Conservation (phyloP, 495 filamentous ascomycete genomes). For the Xanthoparmelia taractica region DNA sequence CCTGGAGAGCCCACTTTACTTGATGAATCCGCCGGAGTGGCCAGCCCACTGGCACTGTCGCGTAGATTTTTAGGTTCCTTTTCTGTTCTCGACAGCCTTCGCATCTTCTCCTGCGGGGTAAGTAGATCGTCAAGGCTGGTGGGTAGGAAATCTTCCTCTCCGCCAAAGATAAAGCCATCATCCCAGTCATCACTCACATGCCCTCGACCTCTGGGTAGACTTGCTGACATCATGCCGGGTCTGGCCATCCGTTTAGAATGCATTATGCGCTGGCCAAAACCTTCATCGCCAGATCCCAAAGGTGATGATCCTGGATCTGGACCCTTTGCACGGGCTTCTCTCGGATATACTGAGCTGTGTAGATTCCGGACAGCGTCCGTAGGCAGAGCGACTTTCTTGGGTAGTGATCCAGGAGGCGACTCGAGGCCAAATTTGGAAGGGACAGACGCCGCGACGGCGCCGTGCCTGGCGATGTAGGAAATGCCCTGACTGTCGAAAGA, state of each 20-base stretch:
- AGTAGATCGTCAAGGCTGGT: slow-evolving; percentile 82
- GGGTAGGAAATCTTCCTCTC: slow-evolving; percentile 90
- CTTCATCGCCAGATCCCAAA: slow-evolving; percentile 46
- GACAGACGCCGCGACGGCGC: slow-evolving; percentile 85
- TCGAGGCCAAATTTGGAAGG: slow-evolving; percentile 89
- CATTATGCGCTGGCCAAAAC: slow-evolving; percentile 64
- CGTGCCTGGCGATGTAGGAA: slow-evolving; percentile 80
- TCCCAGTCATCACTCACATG: slow-evolving; percentile 67
- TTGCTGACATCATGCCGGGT: slow-evolving; percentile 69
- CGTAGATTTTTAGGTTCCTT: slow-evolving; percentile 55
- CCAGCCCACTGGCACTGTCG: slow-evolving; percentile 52
- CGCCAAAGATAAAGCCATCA: slow-evolving; percentile 70
- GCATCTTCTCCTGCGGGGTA: slow-evolving; percentile 80
- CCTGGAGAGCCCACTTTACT: slow-evolving; percentile 76
- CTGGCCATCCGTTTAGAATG: slow-evolving; percentile 78
- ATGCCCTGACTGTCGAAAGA: slow-evolving; percentile 97
- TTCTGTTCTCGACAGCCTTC: slow-evolving; percentile 68
- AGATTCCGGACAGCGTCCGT: slow-evolving; percentile 71
- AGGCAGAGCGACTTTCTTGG: slow-evolving; percentile 48
- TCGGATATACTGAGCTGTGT: slow-evolving; percentile 79
- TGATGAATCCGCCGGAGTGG: slow-evolving; percentile 52
- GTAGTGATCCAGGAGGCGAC: slow-evolving; percentile 71
- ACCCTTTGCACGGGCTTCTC: slow-evolving; percentile 47
- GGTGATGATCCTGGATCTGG: slow-evolving; percentile 58
- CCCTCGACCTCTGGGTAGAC: slow-evolving; percentile 57